Percentiles rank a stretch among this genome's conserved stretches.
Conservation (phyloP, 2,329 filamentous ascomycete species). For the Trichophyton schoenleinii region DNA sequence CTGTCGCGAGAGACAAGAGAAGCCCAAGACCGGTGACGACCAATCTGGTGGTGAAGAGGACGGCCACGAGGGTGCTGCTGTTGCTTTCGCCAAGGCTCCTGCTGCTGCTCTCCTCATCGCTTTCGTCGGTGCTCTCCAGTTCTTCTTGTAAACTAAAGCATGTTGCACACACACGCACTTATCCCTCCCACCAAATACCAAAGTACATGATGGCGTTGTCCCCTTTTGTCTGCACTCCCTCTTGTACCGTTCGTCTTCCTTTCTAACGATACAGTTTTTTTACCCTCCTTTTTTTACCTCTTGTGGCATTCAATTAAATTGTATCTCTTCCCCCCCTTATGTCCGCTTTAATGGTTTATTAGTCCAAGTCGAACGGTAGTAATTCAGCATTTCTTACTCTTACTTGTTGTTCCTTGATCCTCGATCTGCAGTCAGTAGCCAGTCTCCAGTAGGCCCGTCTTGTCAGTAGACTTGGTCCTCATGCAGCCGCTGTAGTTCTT, state of each 20-base stretch:
- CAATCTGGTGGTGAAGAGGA: slow-evolving; percentile 16
- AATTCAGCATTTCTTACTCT: not conserved
- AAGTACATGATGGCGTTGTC: slow-evolving; percentile 2
- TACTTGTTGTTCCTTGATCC: no score
- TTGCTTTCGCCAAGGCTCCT: slow-evolving; percentile 14
- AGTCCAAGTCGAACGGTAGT: slow-evolving; percentile 1
- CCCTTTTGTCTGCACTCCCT: no score
- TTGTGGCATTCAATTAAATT: slow-evolving; percentile 3
- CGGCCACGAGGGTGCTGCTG: slow-evolving; percentile 21
- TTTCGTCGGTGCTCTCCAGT: slow-evolving; percentile 1
- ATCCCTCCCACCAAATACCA: not conserved
- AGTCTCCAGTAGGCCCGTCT: no score
- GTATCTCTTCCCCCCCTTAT: not conserved
- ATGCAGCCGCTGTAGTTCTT: not conserved
- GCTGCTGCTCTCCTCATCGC: not conserved
- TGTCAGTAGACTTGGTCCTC: no score
- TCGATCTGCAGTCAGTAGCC: no score
- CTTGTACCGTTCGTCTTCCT: not conserved
- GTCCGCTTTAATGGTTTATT: slow-evolving; percentile 1
- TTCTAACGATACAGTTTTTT: not conserved
- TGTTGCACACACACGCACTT: not conserved
- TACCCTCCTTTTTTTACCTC: not conserved
- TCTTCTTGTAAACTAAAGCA: slow-evolving; percentile 4
- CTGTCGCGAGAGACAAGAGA: slow-evolving; percentile 28
- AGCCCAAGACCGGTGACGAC: slow-evolving; percentile 27